phyloP scores from a whole-genome alignment of 2,329 filamentous ascomycete genomes.

The Orbilia ellipsospora region DNA sequence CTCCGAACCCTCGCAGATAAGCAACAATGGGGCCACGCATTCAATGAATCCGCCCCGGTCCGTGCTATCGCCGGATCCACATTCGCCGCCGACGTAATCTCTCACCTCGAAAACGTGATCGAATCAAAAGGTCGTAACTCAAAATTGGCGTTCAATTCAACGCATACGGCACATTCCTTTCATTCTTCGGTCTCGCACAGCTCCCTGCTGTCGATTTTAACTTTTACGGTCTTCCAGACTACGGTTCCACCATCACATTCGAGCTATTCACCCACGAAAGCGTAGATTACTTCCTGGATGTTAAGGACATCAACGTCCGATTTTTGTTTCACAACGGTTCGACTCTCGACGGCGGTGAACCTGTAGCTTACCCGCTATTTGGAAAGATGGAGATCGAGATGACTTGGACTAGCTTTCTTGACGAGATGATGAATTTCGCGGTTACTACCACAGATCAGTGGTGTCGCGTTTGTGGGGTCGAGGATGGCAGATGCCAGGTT shows the following conservation, averaged over 20 bases:
- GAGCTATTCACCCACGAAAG: conserved; percentile 71
- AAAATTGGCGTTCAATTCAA: conserved; percentile 64
- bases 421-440: conserved; percentile 54
- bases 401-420: conserved; percentile 54
- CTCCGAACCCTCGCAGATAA: conserved; percentile 78
- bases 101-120: conserved; percentile 33
- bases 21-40: conserved; percentile 76
- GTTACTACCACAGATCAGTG: conserved; percentile 38
- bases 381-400: conserved; percentile 48
- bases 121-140: conserved; percentile 48
- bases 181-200: conserved; percentile 68
- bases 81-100: conserved; percentile 61
- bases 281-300: conserved; percentile 55
- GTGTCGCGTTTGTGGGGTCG: conserved; percentile 37
- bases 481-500: conserved; percentile 24
- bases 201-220: conserved; percentile 67
- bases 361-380: conserved; percentile 69
- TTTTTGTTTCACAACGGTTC: conserved; percentile 68
- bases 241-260: conserved; percentile 82
- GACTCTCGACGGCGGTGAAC: conserved; percentile 63
- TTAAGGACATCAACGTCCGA: conserved; percentile 66
- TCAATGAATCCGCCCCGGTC: conserved; percentile 60
- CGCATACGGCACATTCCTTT: conserved; percentile 67
- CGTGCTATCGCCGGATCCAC: conserved; percentile 69
- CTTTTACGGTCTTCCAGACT: conserved; percentile 82